Evolutionary conservation across 2,329 filamentous ascomycete genomes (phyloP).

Genomic region (Hypoxylon rubiginosum): DNA sequence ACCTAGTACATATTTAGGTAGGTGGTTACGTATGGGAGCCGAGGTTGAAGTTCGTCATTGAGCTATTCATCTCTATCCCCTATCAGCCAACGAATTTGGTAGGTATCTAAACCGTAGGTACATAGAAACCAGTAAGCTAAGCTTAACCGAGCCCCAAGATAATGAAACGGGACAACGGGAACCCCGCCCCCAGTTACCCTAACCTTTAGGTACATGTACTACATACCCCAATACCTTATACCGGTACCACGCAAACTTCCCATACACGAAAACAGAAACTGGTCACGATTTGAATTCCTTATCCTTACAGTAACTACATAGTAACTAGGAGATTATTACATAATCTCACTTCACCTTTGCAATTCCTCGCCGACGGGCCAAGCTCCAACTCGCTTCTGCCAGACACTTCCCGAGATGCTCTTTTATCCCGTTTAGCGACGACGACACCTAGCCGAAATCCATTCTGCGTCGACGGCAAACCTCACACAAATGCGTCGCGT

Average conservation of each 20-base stretch:
- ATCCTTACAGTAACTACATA: no score
- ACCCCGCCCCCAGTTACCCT: not conserved
- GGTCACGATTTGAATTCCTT: constrained; percentile 25
- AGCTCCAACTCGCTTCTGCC: constrained; percentile 20
- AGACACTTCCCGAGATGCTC: constrained; percentile 28
- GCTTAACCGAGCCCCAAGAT: constrained; percentile 11
- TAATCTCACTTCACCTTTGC: constrained; percentile 22
- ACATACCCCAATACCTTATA: not conserved
- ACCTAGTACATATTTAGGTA: not conserved
- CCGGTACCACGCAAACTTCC: not conserved
- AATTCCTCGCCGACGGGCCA: not conserved
- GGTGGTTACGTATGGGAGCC: constrained; percentile 6
- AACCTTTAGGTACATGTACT: not conserved
- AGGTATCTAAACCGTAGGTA: not conserved
- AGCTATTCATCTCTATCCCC: no score
- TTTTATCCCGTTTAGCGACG: constrained; percentile 33
- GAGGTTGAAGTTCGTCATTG: constrained; percentile 16
- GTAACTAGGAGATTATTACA: constrained; percentile 31
- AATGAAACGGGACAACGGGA: not conserved
- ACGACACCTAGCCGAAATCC: constrained; percentile 61
- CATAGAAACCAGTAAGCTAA: not conserved
- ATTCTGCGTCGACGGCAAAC: constrained; percentile 24
- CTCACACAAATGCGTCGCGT: constrained; percentile 77
- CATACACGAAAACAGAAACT: constrained; percentile 35
- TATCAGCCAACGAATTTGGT: no score